A percentile compares a stretch with the other conserved stretches of the same genome.
Evolutionary conservation across 2,329 filamentous ascomycete species (phyloP).

Genomic region (Talaromyces albobiverticillius): DNA sequence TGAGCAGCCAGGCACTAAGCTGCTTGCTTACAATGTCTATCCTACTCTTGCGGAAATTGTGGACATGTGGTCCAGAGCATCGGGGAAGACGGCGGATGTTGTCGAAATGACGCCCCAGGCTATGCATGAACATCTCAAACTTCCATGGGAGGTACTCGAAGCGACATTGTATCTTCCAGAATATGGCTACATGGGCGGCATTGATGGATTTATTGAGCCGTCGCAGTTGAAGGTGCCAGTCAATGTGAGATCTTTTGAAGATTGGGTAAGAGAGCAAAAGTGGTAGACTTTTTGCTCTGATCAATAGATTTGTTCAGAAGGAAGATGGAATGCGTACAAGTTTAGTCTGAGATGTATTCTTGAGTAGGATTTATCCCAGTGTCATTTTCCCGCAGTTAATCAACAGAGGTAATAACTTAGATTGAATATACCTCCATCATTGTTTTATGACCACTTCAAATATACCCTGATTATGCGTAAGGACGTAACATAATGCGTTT

Average conservation of each 20-base stretch:
- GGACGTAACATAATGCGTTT: too few relatives aligned
- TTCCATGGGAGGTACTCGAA: constrained; percentile 37
- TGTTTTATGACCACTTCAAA: too few relatives aligned
- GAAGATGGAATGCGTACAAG: too few relatives aligned
- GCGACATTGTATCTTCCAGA: constrained; percentile 35
- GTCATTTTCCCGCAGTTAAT: too few relatives aligned
- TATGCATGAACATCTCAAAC: constrained; percentile 27
- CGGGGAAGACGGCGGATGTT: constrained; percentile 35
- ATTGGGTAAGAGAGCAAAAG: constrained; percentile 22
- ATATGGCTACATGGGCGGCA: constrained; percentile 36
- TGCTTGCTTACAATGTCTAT: constrained; percentile 9
- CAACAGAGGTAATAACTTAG: too few relatives aligned
- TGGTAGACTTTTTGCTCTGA: too few relatives aligned
- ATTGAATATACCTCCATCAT: too few relatives aligned
- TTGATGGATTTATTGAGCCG: constrained; percentile 32
- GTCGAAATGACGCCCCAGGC: constrained; percentile 27
- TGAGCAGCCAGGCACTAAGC: constrained; percentile 7
- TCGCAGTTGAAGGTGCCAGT: constrained; percentile 31
- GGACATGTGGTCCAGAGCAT: constrained; percentile 35
- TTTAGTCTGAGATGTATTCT: too few relatives aligned
- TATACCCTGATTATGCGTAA: too few relatives aligned
- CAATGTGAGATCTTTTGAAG: constrained; percentile 16
- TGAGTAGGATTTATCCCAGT: too few relatives aligned
- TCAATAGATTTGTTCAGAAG: too few relatives aligned
- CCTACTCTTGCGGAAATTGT: constrained; percentile 32